Conservation (phyloP, 2,329 filamentous ascomycete genomes). For the Botrytis elliptica region DNA sequence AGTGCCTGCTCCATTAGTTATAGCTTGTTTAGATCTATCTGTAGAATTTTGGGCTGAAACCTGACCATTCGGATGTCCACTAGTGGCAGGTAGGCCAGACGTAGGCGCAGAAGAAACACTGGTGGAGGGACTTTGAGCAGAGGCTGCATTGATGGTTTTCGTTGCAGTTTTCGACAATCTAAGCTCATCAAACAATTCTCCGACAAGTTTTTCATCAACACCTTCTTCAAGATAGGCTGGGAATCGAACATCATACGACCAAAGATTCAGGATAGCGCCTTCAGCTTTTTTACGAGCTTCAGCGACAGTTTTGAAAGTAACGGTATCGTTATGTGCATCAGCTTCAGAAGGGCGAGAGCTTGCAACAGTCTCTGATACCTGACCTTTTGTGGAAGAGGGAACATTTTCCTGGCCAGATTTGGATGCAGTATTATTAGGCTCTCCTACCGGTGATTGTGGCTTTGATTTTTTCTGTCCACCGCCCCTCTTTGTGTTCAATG, state of each 20-base stretch:
- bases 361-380: background rate
- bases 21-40: slow-evolving; percentile 9
- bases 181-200: slow-evolving; percentile 65
- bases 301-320: slow-evolving; percentile 24
- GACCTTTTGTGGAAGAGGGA: background rate
- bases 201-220: slow-evolving; percentile 62
- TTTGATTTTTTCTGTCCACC: background rate
- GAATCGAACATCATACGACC: slow-evolving; percentile 68
- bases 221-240: slow-evolving; percentile 72
- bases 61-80: background rate
- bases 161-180: slow-evolving; percentile 48
- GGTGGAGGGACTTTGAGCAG: slow-evolving; percentile 6
- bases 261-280: slow-evolving; percentile 64
- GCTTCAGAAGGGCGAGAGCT: background rate
- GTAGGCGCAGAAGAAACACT: slow-evolving; percentile 8
- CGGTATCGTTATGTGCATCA: background rate
- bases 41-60: background rate
- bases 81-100: background rate
- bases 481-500: background rate
- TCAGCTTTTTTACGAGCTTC: slow-evolving; percentile 55
- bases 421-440: background rate
- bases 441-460: background rate
- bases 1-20: background rate
- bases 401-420: slow-evolving; percentile 2
- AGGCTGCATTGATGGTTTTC: slow-evolving; percentile 23